These are phyloP conservation scores for Trichodelitschia bisporula DNA, from an alignment of 495 filamentous ascomycete species.

Conservation along the genomic window DNA sequence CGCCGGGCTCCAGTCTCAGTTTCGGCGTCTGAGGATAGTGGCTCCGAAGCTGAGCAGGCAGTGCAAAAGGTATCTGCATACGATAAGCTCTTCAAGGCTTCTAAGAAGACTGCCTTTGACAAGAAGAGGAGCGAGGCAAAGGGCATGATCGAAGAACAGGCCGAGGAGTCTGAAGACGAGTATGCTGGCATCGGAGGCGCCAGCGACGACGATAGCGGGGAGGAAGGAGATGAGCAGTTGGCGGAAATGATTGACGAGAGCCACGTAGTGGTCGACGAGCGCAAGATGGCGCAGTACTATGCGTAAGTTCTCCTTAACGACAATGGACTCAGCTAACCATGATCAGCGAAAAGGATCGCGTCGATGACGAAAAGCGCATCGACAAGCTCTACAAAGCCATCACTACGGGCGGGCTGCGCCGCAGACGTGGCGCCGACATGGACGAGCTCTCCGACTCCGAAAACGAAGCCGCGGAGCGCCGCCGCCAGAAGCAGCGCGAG, in stretches of 20 bases:
- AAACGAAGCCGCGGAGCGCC: slow-evolving; percentile 52
- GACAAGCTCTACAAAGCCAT: slow-evolving; percentile 82
- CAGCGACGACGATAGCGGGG: slow-evolving; percentile 60
- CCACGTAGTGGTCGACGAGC: slow-evolving; percentile 46
- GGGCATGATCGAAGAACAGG: slow-evolving; percentile 74
- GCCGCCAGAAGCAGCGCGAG: slow-evolving; percentile 60
- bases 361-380: slow-evolving; percentile 56
- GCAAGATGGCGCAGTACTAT: slow-evolving; percentile 60
- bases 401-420: slow-evolving; percentile 60
- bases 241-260: slow-evolving; percentile 78
- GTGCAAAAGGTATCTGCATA: not conserved
- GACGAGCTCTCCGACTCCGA: slow-evolving; percentile 64
- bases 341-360: slow-evolving; percentile 35
- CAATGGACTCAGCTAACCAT: slow-evolving; percentile 7
- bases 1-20: slow-evolving; percentile 15
- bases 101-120: slow-evolving; percentile 32
- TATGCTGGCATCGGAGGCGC: slow-evolving; percentile 84
- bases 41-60: not conserved
- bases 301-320: slow-evolving; percentile 35
- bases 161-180: slow-evolving; percentile 94
- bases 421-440: slow-evolving; percentile 46
- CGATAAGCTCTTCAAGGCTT: slow-evolving; percentile 15
- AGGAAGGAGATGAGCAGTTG: slow-evolving; percentile 40
- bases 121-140: slow-evolving; percentile 75
- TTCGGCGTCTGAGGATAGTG: slow-evolving; percentile 19